phyloP scores from a whole-genome alignment of 495 filamentous ascomycete species.

The Aspergillus nidulans region DNA sequence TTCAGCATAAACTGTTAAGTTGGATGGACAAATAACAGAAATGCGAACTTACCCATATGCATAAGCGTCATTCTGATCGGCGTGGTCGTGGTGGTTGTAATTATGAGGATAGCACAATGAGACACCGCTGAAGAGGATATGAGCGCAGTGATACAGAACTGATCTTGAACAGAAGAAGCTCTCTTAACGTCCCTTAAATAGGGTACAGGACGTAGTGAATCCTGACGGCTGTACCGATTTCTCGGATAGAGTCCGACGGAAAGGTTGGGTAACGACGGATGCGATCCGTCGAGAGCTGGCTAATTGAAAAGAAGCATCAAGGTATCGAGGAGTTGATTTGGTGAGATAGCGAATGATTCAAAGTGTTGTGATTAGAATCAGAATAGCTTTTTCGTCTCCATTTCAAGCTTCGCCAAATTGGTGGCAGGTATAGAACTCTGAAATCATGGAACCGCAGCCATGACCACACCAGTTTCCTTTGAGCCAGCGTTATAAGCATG shows the following conservation, averaged over 20 bases:
- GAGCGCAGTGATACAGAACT: too few relatives aligned
- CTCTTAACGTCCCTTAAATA: neutral
- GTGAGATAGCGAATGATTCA: too few relatives aligned
- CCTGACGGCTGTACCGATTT: neutral
- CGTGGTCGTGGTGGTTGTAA: neutral
- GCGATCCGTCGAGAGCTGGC: neutral
- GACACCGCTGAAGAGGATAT: neutral
- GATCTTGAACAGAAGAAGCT: too few relatives aligned
- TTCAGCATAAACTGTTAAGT: neutral
- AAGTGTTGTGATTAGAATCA: too few relatives aligned
- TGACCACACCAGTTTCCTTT: too few relatives aligned
- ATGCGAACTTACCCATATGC: constrained; percentile 28
- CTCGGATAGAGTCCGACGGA: neutral
- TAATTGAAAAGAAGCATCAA: too few relatives aligned
- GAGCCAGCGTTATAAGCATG: too few relatives aligned
- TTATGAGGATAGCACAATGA: neutral
- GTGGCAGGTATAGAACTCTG: too few relatives aligned
- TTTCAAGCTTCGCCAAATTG: too few relatives aligned
- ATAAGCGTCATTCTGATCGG: constrained; percentile 28
- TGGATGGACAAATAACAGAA: neutral
- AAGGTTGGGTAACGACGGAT: neutral
- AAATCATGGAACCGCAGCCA: too few relatives aligned
- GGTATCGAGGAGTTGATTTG: too few relatives aligned
- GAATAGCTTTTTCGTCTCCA: too few relatives aligned
- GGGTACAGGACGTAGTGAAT: neutral